phyloP scores from a whole-genome alignment of 2,329 filamentous ascomycete genomes.

The Cladosporium sp. region DNA sequence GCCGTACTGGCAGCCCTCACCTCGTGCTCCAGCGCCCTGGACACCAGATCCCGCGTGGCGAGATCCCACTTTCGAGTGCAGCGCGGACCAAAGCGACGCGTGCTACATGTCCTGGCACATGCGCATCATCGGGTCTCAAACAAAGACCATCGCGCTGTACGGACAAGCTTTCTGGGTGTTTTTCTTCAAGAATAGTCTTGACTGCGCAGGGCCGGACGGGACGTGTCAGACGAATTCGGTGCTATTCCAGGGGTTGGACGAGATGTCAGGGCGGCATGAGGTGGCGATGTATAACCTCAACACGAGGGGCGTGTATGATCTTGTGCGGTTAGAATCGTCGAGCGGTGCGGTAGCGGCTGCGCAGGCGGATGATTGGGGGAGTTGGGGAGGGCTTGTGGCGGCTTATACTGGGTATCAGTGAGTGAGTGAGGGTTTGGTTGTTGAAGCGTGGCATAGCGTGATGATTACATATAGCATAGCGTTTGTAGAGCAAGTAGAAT shows the following conservation, averaged over 20 bases:
- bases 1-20: constrained; percentile 81
- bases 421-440: background rate
- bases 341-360: constrained; percentile 22
- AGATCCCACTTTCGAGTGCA: constrained; percentile 55
- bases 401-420: constrained; percentile 25
- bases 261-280: constrained; percentile 10
- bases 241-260: constrained; percentile 20
- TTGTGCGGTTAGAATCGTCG: constrained; percentile 25
- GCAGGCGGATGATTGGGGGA: constrained; percentile 24
- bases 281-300: constrained; percentile 28
- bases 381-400: constrained; percentile 30
- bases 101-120: constrained; percentile 39
- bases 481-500: background rate
- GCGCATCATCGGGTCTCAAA: constrained; percentile 29
- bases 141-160: constrained; percentile 41
- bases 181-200: constrained; percentile 37
- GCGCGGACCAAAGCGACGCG: constrained; percentile 6
- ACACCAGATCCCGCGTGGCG: constrained; percentile 55
- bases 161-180: constrained; percentile 43
- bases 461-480: no score
- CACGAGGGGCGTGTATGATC: constrained; percentile 28
- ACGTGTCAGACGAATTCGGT: constrained; percentile 41
- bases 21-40: constrained; percentile 69
- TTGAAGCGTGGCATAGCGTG: no score
- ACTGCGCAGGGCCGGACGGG: constrained; percentile 32